Base-by-base conservation (phyloP, 2,329 filamentous ascomycete species). In the Arthrobotrys sinensis region DNA sequence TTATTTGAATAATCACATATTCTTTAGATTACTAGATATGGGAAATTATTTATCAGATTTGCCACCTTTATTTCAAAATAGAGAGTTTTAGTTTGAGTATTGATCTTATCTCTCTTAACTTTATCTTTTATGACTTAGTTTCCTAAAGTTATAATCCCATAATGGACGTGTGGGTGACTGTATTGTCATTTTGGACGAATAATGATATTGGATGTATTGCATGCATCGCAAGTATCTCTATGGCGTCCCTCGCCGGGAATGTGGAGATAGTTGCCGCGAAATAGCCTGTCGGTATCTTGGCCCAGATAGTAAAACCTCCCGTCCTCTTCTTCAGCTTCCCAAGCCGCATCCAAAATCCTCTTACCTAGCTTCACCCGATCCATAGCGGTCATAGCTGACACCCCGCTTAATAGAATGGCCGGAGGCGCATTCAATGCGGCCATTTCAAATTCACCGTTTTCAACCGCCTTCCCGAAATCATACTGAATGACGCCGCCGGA, bases 51-150 rank as follows among this genome's bases (percentile, higher is more conserved):
- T 38, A 68, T 55, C 36, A 68, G 24, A n/a, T 50, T 34, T 3
- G 65, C 52, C 24, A 36, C 65, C 34, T 60, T 28, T 53, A 70
- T 70, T 70, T 70, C 67, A 38, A 70, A 63, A 16, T 53, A 70
- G 16, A 68, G n/a, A 68, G 43, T 53, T 12, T 34, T 45, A 38
- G 43, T 62, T 40, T 63, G n/a, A 8, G 32, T 28, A 16, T 28
- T 63, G 5, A 70, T 70, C 11, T 21, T 63, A 50, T 62, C 28
- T 52, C 67, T 70, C 40, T 62, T 69, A 0, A 70, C 28, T 10
- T 40, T 43, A 62, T 70, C 53, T 52, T 62, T 62, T 2, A 70
- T 70, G 0, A 62, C 52, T 12, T 70, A 53, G 12, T 48, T 70
- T 28, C 43, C 67, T 8, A 43, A 70, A 7, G 52, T 53, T 62